A percentile compares a stretch with the other conserved stretches of the same genome.
Conservation (phyloP, 495 filamentous ascomycete genomes). For the Pyronema omphalodes region DNA sequence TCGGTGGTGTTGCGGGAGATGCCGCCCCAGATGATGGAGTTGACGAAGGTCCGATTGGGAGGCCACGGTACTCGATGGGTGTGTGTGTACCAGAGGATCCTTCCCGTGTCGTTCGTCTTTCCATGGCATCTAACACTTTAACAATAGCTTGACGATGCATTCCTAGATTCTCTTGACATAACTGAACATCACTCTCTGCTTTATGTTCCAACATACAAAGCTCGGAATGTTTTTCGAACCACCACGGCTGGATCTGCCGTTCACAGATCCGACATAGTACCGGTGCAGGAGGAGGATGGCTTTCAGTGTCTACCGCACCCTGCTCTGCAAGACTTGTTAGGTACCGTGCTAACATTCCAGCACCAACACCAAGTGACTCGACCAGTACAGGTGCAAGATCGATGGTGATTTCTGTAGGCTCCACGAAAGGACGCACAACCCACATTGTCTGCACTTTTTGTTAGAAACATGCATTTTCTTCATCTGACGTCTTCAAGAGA, state of each 20-base stretch:
- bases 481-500: neutral
- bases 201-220: conserved; percentile 88
- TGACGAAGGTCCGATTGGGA: conserved; percentile 65
- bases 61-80: conserved; percentile 74
- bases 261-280: conserved; percentile 95
- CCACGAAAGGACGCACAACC: conserved; percentile 90
- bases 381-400: conserved; percentile 83
- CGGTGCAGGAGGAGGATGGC: conserved; percentile 70
- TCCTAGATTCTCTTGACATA: conserved; percentile 79
- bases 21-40: conserved; percentile 45
- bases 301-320: conserved; percentile 59
- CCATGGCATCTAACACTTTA: conserved; percentile 78
- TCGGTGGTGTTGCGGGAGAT: conserved; percentile 48
- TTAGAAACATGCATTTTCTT: conserved; percentile 15
- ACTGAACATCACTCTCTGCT: conserved; percentile 91
- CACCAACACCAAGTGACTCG: conserved; percentile 82
- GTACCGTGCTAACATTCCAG: conserved; percentile 85
- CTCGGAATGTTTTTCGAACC: conserved; percentile 98
- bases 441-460: conserved; percentile 69
- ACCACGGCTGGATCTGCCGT: conserved; percentile 95
- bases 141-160: conserved; percentile 94
- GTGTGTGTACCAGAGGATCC: conserved; percentile 35
- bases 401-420: conserved; percentile 81
- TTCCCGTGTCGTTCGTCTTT: conserved; percentile 53
- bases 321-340: conserved; percentile 76